Evolutionary conservation across 768 basidiomycete species (phyloP).

Genomic region (Amanita phalloides): DNA sequence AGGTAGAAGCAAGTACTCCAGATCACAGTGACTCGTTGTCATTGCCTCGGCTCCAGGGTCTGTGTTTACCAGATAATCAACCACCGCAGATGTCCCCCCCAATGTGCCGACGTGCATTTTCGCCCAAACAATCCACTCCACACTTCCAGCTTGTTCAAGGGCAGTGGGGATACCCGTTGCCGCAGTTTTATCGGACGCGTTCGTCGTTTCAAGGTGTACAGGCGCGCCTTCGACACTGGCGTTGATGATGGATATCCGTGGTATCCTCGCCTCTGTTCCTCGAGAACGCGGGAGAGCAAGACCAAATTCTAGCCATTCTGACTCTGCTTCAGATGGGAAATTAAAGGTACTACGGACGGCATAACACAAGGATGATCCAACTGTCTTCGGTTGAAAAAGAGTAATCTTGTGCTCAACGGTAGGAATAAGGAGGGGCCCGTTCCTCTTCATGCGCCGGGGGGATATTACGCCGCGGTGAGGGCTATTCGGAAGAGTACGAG

Average conservation of each 20-base stretch:
- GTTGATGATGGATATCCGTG: conserved; percentile 27
- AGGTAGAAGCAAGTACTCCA: conserved; percentile 43
- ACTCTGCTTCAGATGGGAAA: conserved; percentile 44
- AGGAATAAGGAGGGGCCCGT: conserved; percentile 54
- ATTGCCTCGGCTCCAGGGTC: conserved; percentile 6
- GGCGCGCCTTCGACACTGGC: conserved; percentile 59
- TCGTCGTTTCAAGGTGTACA: conserved; percentile 45
- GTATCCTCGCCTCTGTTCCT: conserved; percentile 24
- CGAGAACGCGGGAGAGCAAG: conserved; percentile 24
- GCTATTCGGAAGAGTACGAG: conserved; percentile 18
- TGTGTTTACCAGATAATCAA: conserved; percentile 53
- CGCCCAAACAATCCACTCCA: conserved; percentile 58
- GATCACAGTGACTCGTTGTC: conserved; percentile 25
- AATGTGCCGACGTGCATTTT: conserved; percentile 43
- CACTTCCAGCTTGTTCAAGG: conserved; percentile 43
- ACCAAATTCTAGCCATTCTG: conserved; percentile 74
- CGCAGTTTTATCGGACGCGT: conserved; percentile 24
- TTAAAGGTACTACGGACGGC: conserved; percentile 48
- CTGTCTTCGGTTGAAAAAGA: conserved; percentile 26
- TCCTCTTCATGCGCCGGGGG: conserved; percentile 25
- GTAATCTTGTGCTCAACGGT: conserved; percentile 45
- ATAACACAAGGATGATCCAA: conserved; percentile 33
- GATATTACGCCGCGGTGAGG: conserved; percentile 15
- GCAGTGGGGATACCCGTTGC: conserved; percentile 25
- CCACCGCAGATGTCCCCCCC: conserved; percentile 40